Evolutionary conservation across 2,329 filamentous ascomycete genomes (phyloP), one percentile per base, ranked within the genome.

Genomic region (Gnomoniopsis smithogilvyi): DNA sequence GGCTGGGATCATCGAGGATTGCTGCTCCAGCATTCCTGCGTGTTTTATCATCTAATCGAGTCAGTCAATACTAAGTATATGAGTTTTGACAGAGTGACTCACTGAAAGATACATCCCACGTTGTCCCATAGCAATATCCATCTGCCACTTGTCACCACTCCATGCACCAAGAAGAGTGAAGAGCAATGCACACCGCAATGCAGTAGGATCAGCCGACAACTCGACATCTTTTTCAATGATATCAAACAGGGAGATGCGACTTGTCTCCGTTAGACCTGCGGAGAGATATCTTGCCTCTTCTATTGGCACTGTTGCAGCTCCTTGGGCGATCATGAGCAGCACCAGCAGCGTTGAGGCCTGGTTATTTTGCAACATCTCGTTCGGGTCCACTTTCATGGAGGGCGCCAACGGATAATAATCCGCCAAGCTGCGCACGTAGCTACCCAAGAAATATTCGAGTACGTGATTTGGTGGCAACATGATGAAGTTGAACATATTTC

Each of bases 121-220:
- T 70, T 90, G 88, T 33, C 87, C 87, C 85, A 90, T 89, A 46
- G 86, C 83, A 64, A 90, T 89, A 66, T 90, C 87, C 87, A 90
- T 90, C 64, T 89, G 84, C 86, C 87, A 90, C 72, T 90, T 90
- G 70, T 90, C 87, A 49, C 88, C 88, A 67, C 87, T 88, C 88
- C 88, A 91, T 1, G 85, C 85, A 8, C 86, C 87, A 26, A 89
- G 79, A 1, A 87, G 80, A 1, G 84, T 88, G 68, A 89, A 89
- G 3, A 90, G 79, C 14, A 90, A 74, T 0, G 87, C 87, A 51
- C 85, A 86, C 43, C 86, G 81, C 48, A 90, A 76, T 0, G 87
- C 82, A 3, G 84, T 80, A 0, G 84, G 83, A 67, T 90, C 86
- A 1, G 84, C 82, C 14, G 84, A 83, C 74, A 90, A 80, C 70